Evolutionary conservation across 2,329 filamentous ascomycete species (phyloP).

Genomic region (Aschersonia sp.): DNA sequence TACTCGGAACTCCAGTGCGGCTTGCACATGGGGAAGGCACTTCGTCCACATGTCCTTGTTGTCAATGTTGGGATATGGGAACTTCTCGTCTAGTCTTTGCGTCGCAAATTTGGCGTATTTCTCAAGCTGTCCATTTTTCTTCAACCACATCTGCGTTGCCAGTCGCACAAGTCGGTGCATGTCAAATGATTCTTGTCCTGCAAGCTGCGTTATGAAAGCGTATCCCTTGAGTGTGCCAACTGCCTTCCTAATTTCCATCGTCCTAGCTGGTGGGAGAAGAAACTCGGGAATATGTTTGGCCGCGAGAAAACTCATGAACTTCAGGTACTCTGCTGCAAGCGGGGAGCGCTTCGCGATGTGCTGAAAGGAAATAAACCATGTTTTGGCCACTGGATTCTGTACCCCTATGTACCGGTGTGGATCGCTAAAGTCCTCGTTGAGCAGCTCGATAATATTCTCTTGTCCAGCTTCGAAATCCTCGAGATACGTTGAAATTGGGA

Average conservation of each 20-base stretch:
- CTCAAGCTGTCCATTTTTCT: neutral
- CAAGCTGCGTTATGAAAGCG: conserved; percentile 14
- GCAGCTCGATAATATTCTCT: conserved; percentile 7
- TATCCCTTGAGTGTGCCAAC: conserved; percentile 13
- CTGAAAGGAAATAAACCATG: conserved; percentile 19
- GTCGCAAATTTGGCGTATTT: neutral
- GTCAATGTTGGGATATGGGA: neutral
- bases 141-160: conserved; percentile 14
- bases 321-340: conserved; percentile 14
- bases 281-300: conserved; percentile 14
- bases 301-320: conserved; percentile 14
- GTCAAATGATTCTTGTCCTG: conserved; percentile 8
- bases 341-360: conserved; percentile 11
- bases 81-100: neutral
- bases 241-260: conserved; percentile 3
- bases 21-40: conserved; percentile 1
- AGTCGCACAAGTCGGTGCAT: conserved; percentile 18
- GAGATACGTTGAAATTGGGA: conserved; percentile 12
- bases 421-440: conserved; percentile 17
- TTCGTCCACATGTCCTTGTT: neutral
- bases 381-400: conserved; percentile 15
- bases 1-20: neutral
- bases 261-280: conserved; percentile 8
- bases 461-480: conserved; percentile 10
- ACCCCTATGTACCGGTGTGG: conserved; percentile 10